These are phyloP conservation scores for Hordeum pubiflorum DNA, from an alignment of 202 grass and related monocot genomes.

Conservation along the genomic window DNA sequence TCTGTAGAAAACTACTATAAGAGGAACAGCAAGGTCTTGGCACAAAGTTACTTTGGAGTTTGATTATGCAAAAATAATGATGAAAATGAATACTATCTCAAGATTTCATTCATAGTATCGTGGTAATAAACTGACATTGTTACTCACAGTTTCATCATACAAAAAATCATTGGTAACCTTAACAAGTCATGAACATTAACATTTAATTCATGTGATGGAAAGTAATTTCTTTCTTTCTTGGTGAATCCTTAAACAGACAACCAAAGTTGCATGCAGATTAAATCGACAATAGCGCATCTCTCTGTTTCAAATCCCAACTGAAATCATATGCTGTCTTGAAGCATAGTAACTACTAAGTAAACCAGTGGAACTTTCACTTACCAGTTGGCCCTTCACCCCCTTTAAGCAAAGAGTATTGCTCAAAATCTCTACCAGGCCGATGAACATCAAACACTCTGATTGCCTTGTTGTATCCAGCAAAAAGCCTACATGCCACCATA, in stretches of 20 bases:
- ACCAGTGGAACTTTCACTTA: conserved; percentile 30
- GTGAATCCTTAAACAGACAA: neutral
- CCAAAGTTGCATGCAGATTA: neutral
- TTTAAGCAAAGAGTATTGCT: conserved; percentile 75
- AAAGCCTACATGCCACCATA: conserved; percentile 61
- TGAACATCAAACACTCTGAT: conserved; percentile 94
- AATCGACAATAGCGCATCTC: neutral
- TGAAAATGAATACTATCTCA: conserved; percentile 5
- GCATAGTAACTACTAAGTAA: neutral
- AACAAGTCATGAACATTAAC: neutral
- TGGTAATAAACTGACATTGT: neutral
- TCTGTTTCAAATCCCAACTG: neutral
- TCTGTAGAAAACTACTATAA: neutral
- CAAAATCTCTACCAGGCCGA: conserved; percentile 84
- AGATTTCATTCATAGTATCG: neutral
- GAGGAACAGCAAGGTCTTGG: neutral
- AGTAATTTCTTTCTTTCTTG: neutral
- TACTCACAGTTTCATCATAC: neutral
- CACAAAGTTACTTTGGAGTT: neutral
- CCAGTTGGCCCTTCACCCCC: conserved; percentile 54
- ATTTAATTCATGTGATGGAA: neutral
- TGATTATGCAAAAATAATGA: neutral
- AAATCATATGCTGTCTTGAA: neutral
- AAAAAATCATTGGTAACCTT: neutral
- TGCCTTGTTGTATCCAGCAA: conserved; percentile 91